These are phyloP conservation scores for Candida nitratophila DNA, from an alignment of 805 yeast species.

Conservation along the genomic window DNA sequence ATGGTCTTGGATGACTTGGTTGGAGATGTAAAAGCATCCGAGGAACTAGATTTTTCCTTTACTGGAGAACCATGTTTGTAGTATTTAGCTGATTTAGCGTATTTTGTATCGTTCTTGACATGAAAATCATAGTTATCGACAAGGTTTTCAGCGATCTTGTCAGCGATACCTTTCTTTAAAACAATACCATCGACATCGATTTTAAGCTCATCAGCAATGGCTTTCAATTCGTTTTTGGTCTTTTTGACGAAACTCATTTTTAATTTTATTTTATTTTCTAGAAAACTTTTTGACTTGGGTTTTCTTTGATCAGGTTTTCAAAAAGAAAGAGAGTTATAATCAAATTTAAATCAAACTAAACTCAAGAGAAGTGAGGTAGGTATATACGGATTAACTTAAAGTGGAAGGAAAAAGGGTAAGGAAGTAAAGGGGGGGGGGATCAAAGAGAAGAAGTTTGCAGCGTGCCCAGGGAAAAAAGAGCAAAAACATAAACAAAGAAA, in stretches of 20 bases:
- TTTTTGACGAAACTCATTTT: conserved; percentile 20
- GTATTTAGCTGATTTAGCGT: conserved; percentile 18
- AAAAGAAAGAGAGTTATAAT: too few species aligned
- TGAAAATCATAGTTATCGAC: conserved; percentile 14
- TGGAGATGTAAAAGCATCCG: background rate
- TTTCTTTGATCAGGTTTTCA: background rate
- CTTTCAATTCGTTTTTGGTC: conserved; percentile 24
- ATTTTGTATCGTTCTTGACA: conserved; percentile 16
- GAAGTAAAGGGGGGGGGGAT: background rate
- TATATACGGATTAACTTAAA: too few species aligned
- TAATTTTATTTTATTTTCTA: background rate
- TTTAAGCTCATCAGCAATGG: conserved; percentile 22
- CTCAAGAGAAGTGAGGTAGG: too few species aligned
- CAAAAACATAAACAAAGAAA: background rate
- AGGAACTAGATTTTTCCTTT: conserved; percentile 2
- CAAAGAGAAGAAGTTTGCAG: too few species aligned
- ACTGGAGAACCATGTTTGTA: conserved; percentile 6
- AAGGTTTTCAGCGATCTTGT: conserved; percentile 15
- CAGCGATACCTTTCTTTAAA: conserved; percentile 22
- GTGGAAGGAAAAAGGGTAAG: background rate
- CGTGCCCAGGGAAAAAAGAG: too few species aligned
- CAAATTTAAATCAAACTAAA: too few species aligned
- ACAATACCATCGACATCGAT: conserved; percentile 16
- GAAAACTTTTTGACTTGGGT: background rate
- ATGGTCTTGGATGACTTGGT: background rate